Conservation (phyloP, 305 asterid species). For the Nicotiana rustica region DNA sequence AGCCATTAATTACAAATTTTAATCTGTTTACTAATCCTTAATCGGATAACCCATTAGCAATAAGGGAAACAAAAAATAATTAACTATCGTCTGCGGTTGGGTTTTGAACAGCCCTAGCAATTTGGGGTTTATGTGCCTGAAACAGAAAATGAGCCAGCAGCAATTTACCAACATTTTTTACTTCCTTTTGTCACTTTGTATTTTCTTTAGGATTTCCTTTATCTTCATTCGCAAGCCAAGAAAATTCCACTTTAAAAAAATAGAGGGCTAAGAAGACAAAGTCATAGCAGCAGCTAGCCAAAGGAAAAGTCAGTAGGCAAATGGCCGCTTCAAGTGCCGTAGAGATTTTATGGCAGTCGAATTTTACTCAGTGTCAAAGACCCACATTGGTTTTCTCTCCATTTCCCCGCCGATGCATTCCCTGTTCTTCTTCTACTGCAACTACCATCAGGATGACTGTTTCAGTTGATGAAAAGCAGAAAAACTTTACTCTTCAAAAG, state of each 20-base stretch:
- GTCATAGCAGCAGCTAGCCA: not conserved
- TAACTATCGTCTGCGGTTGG: no score
- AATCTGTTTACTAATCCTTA: no score
- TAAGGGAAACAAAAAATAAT: no score
- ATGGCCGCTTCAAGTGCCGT: slow-evolving; percentile 34
- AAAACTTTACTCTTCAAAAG: slow-evolving; percentile 72
- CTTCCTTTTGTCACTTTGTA: not conserved
- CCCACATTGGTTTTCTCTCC: slow-evolving; percentile 28
- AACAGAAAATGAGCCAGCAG: not conserved
- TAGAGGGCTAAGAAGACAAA: not conserved
- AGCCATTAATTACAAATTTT: no score
- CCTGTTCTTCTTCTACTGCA: slow-evolving; percentile 33
- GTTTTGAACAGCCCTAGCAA: no score
- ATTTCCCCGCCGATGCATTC: not conserved
- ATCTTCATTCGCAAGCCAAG: not conserved
- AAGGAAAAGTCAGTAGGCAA: not conserved
- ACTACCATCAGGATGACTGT: slow-evolving; percentile 58
- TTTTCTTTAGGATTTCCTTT: not conserved
- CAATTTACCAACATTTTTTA: not conserved
- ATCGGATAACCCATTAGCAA: no score
- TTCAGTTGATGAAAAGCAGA: slow-evolving; percentile 72
- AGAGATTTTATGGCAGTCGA: slow-evolving; percentile 34
- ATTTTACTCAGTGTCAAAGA: slow-evolving; percentile 23
- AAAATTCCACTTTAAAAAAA: not conserved
- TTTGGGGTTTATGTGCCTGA: no score